Evolutionary conservation across 345 rosid genomes (phyloP), one percentile per base, ranked within the genome.

Genomic region (Eutrema yunnanense): DNA sequence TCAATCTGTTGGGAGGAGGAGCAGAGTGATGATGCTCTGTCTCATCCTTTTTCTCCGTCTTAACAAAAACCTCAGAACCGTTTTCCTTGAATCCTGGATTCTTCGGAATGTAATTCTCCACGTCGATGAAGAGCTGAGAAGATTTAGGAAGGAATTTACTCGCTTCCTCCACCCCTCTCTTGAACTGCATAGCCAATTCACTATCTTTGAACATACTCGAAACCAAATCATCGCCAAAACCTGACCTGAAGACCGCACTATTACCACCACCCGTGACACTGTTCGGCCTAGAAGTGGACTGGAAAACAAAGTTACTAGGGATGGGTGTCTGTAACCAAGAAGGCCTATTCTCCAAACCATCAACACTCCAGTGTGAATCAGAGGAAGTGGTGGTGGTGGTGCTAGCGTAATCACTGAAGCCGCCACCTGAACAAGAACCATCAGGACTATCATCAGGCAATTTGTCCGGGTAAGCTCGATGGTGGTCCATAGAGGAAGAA

Each of bases 161-260:
- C 8, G 97, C 96, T 82, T 92, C 97, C 74, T 89, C 92, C 4
- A 82, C 49, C 4, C 96, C 96, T 73, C 77, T 87, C 59, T 72
- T 81, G 53, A 86, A 92, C 75, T 85, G 96, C 79, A 85, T 73
- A n/a, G 85, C 78, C 32, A 77, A 79, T 8, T 85, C 83, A 13
- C 26, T 37, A 43, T 83, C 77, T 38, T 66, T 78, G 12, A 76
- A 83, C 78, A 67, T 65, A 71, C 74, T 63, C n/a, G 76, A 78
- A 73, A 55, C 79, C 64, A 76, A 58, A 47, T 47, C 67, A 79
- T 22, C 74, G 33, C 37, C 74, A 73, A 9, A 26, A 44, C 71
- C 67, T 11, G 78, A 59, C 11, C 73, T 32, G 19, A 40, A 66
- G 58, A 6, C 73, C 14, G 49, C 32, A 27, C 71, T 78, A 62